Evolutionary conservation across 345 rosid genomes (phyloP), one percentile per base, ranked within the genome.

Genomic region (Linum usitatissimum): DNA sequence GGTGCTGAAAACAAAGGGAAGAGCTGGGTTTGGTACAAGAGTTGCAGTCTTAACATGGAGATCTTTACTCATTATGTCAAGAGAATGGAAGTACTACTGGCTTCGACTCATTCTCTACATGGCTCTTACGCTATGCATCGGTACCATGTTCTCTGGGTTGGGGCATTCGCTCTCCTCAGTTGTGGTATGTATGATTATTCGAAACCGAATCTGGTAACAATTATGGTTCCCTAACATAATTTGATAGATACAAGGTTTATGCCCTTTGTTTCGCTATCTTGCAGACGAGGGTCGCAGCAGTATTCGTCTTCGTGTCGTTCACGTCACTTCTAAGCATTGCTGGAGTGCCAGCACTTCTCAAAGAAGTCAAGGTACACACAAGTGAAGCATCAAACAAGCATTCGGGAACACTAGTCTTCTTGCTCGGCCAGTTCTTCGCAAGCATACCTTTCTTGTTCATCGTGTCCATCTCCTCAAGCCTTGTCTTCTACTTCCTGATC

Each of bases 31-130:
- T 74, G 85, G 83, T 53, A 93, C 91, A 64, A 81, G 84, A 70
- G 75, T 93, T 77, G 96, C 90, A 14, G 96, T 93, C 28, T 77
- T 93, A 75, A 93, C 96, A 17, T 93, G 99, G 99, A 83, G 99
- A 78, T 90, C 99, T 12, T 75, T 93, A 64, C 77, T 90, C 68
- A 83, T 90, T 60, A 93, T 90, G 97, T 93, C 99, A 4, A 87
- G 97, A 64, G 99, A 93, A 71, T 93, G 97, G 97, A 87, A 87
- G 71, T 90, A 93, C 80, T 90, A 87, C 76, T 93, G 99, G 99
- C 86, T 93, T 68, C 84, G 99, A 4, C 86, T 93, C 66, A 76
- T 90, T 78, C 89, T 93, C 55, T 87, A 67, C 68, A 86, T 87
- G 91, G 76, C 86, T 59, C 95, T 93, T 59, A 74, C 90, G 6